Evolutionary conservation across 495 filamentous ascomycete species (phyloP).

Genomic region (Hypoxylon perforatum): DNA sequence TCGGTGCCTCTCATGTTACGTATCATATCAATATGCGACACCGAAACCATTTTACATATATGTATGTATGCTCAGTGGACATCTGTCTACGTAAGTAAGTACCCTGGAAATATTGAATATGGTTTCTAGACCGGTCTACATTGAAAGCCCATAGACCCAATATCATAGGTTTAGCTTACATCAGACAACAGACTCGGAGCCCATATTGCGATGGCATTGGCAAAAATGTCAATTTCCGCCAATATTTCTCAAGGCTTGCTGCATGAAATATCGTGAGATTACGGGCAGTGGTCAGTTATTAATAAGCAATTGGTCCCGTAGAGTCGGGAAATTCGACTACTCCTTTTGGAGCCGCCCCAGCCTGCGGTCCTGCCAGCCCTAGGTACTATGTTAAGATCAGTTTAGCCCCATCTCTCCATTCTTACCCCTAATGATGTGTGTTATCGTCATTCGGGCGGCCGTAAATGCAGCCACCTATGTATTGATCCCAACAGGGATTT

Average conservation of each 20-base stretch:
- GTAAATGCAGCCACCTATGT: conserved; percentile 6
- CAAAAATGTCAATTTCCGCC: conserved; percentile 15
- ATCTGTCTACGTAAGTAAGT: too few relatives aligned
- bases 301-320: conserved; percentile 33
- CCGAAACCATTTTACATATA: background rate
- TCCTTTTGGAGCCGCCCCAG: conserved; percentile 33
- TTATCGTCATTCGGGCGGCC: conserved; percentile 35
- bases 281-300: conserved; percentile 20
- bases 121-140: too few relatives aligned
- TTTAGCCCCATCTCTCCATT: conserved; percentile 14
- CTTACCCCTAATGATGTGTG: conserved; percentile 21
- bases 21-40: background rate
- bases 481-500: conserved; percentile 18
- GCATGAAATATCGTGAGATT: conserved; percentile 38
- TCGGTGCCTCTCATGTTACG: background rate
- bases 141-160: too few relatives aligned
- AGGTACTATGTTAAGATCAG: conserved; percentile 24
- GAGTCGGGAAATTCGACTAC: conserved; percentile 37
- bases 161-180: background rate
- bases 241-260: conserved; percentile 16
- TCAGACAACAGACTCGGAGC: too few relatives aligned
- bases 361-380: too few relatives aligned
- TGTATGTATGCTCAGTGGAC: background rate
- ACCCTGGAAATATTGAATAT: too few relatives aligned
- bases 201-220: background rate